Conservation (phyloP, 2,329 filamentous ascomycete species). For the Proliferodiscus dingleyae region DNA sequence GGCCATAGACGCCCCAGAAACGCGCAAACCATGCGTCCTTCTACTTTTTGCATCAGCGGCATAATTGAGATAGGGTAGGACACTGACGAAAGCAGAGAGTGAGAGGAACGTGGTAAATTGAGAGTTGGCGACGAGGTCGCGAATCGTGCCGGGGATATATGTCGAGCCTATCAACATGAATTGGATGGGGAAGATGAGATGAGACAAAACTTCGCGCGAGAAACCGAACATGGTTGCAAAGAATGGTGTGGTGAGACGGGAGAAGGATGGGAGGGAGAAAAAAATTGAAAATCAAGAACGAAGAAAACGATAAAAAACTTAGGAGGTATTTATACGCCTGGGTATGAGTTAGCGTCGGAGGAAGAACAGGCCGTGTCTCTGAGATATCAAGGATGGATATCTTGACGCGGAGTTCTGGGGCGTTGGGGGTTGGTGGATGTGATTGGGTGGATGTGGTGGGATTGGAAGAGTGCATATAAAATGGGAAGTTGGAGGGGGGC, state of each 20-base stretch:
- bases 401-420: no score
- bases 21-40: constrained; percentile 51
- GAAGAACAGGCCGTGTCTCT: no score
- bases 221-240: neutral
- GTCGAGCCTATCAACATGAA: constrained; percentile 46
- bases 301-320: no score
- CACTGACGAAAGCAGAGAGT: constrained; percentile 30
- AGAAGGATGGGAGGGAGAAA: neutral
- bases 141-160: constrained; percentile 49
- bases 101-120: constrained; percentile 38
- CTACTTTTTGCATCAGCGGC: constrained; percentile 37
- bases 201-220: constrained; percentile 10
- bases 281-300: no score
- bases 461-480: no score
- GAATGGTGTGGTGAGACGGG: neutral
- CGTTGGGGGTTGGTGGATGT: no score
- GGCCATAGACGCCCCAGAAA: constrained; percentile 56
- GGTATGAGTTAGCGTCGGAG: no score
- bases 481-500: no score
- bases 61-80: constrained; percentile 28
- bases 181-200: constrained; percentile 41
- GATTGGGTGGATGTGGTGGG: no score
- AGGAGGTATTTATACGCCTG: no score
- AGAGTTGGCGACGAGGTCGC: constrained; percentile 35
- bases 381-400: no score